Percentiles rank a stretch among this genome's conserved stretches.
These are phyloP conservation scores for Calendula officinalis DNA, from an alignment of 129 eudicot species.

Conservation along the genomic window DNA sequence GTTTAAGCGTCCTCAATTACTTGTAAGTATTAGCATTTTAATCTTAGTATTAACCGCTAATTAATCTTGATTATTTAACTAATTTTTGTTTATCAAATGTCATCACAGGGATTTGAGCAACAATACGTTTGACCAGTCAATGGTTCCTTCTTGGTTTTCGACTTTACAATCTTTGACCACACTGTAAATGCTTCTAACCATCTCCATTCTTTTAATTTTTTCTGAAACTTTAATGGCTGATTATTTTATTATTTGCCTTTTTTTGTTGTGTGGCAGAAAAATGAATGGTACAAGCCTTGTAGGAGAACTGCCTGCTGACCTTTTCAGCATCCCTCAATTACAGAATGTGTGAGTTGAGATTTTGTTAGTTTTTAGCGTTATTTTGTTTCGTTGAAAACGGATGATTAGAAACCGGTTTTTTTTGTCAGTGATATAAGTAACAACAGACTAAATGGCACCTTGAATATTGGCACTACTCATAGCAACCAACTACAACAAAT, in stretches of 20 bases:
- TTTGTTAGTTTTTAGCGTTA: neutral
- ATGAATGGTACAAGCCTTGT: constrained; percentile 47
- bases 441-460: constrained; percentile 57
- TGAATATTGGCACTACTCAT: constrained; percentile 49
- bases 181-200: constrained; percentile 33
- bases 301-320: constrained; percentile 54
- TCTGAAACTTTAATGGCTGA: neutral
- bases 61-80: neutral
- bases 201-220: neutral
- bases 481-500: constrained; percentile 63
- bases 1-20: constrained; percentile 40
- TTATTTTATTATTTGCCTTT: constrained; percentile 3
- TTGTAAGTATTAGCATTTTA: constrained; percentile 37
- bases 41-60: neutral
- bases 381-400: constrained; percentile 36
- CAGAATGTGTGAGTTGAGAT: constrained; percentile 63
- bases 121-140: constrained; percentile 37
- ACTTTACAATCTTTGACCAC: constrained; percentile 45
- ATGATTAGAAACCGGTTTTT: neutral
- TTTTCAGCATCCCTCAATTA: constrained; percentile 59
- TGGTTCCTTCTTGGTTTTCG: constrained; percentile 43
- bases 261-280: constrained; percentile 30
- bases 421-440: constrained; percentile 37
- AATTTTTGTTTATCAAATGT: constrained; percentile 9
- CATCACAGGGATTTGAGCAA: constrained; percentile 57